Percentiles rank a stretch among this genome's conserved stretches.
These are phyloP conservation scores for Stachybotrys chlorohalonatus DNA, from an alignment of 2,329 filamentous ascomycete genomes.

Conservation along the genomic window DNA sequence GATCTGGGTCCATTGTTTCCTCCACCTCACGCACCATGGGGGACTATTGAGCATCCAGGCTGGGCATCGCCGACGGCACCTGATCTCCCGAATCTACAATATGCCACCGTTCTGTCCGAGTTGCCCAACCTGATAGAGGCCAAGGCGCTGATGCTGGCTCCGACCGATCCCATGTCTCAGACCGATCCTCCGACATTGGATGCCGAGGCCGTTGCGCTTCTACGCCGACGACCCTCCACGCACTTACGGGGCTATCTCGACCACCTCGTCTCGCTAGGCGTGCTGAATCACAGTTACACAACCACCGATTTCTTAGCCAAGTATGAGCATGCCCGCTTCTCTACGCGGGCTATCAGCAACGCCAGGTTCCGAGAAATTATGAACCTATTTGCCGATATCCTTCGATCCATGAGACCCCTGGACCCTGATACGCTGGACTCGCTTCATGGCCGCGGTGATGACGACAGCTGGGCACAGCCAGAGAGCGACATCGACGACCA, in stretches of 20 bases:
- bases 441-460: conserved; percentile 12
- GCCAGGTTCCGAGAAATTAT: conserved; percentile 68
- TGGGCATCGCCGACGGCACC: conserved; percentile 75
- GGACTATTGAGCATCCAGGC: conserved; percentile 73
- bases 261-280: conserved; percentile 58
- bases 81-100: conserved; percentile 75
- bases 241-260: conserved; percentile 70
- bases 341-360: conserved; percentile 58
- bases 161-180: conserved; percentile 34
- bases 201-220: conserved; percentile 56
- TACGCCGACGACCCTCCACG: conserved; percentile 64
- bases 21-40: conserved; percentile 56
- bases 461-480: conserved; percentile 13
- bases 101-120: conserved; percentile 70
- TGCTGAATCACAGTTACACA: conserved; percentile 37
- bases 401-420: conserved; percentile 65
- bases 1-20: conserved; percentile 38
- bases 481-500: conserved; percentile 38
- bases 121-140: conserved; percentile 86
- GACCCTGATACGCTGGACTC: conserved; percentile 39
- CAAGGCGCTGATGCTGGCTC: conserved; percentile 80
- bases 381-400: conserved; percentile 71
- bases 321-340: conserved; percentile 85
- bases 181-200: conserved; percentile 44
- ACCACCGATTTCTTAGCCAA: conserved; percentile 58